phyloP scores from a whole-genome alignment of 2,329 filamentous ascomycete species.

The Aspergillus sp. region DNA sequence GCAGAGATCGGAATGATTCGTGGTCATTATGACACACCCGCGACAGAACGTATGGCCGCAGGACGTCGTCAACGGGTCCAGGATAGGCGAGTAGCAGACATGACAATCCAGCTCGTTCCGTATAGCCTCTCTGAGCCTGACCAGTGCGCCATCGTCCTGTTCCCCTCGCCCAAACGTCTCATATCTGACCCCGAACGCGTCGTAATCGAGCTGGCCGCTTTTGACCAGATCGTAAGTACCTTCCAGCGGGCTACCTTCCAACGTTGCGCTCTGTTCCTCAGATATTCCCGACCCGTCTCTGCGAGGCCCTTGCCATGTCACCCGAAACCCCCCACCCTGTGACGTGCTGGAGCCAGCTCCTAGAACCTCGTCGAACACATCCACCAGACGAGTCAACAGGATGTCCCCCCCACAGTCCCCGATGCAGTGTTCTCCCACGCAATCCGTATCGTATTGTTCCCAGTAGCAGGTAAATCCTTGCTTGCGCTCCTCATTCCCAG shows the following conservation, averaged over 20 bases:
- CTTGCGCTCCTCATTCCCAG: slow-evolving; percentile 63
- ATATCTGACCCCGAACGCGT: slow-evolving; percentile 56
- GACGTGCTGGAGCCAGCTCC: slow-evolving; percentile 1
- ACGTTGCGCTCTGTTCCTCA: slow-evolving; percentile 30
- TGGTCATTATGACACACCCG: slow-evolving; percentile 70
- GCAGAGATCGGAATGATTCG: slow-evolving; percentile 76
- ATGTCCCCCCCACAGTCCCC: slow-evolving; percentile 78
- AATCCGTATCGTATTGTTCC: slow-evolving; percentile 43
- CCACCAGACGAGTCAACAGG: slow-evolving; percentile 69
- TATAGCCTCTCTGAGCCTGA: slow-evolving; percentile 60
- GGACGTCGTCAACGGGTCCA: slow-evolving; percentile 78
- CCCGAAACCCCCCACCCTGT: slow-evolving; percentile 30
- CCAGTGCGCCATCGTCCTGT: slow-evolving; percentile 54
- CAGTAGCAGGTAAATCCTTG: slow-evolving; percentile 73
- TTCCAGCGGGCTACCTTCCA: slow-evolving; percentile 44
- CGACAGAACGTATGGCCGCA: slow-evolving; percentile 92
- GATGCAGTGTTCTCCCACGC: slow-evolving; percentile 68
- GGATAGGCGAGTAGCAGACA: slow-evolving; percentile 78
- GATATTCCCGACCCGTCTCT: slow-evolving; percentile 49
- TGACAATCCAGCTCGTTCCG: slow-evolving; percentile 80
- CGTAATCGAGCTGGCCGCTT: slow-evolving; percentile 58
- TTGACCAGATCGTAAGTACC: slow-evolving; percentile 67
- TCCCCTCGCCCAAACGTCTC: slow-evolving; percentile 12
- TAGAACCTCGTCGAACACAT: slow-evolving; percentile 50
- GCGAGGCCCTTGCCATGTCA: slow-evolving; percentile 2